Evolutionary conservation across 495 filamentous ascomycete genomes (phyloP), one percentile per base, ranked within the genome.

Genomic region (Sphaerosporella brunnea): DNA sequence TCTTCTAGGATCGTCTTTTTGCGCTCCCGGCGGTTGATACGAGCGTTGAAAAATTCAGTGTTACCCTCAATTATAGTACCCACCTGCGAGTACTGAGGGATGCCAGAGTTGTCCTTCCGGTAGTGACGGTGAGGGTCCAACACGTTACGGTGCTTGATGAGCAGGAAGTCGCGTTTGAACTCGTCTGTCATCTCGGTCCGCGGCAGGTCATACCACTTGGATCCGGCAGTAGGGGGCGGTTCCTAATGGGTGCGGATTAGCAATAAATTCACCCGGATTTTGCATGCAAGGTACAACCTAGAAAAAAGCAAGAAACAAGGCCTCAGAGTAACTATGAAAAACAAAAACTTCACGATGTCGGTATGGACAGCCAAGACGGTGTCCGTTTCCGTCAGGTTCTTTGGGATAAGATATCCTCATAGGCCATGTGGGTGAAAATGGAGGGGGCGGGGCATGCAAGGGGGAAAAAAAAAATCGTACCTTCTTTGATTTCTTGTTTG

Each of bases 291-390:
- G n/a, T n/a, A n/a, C n/a, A n/a, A n/a, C n/a, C n/a, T n/a, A n/a
- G n/a, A 45, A 36, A 38, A 26, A 37, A 55, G 43, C 24, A 36
- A 52, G 45, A 37, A 53, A 48, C 24, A 40, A 50, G 47, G 51
- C 49, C 36, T 96, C 88, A 94, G 87, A 87, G 90, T 97, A 97
- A 97, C 90, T 97, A 94, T 95, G 84, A 85, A 73, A 69, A 67
- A 65, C 70, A 65, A 64, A 64, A 58, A 47, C 55, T 50, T 59
- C 56, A 59, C 50, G 51, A 21, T 54, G 44, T 59, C 55, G 50
- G 53, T 51, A 38, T 49, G 56, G 44, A 42, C 45, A 37, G 51
- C 56, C 56, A 59, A 54, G 51, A 88, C 82, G 81, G 75, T 73
- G 70, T 69, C 72, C 52, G 28, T 47, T 40, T 47, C 42, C 51